Evolutionary conservation across 441 rosid genomes (phyloP).

Genomic region (Corymbia citriodora): DNA sequence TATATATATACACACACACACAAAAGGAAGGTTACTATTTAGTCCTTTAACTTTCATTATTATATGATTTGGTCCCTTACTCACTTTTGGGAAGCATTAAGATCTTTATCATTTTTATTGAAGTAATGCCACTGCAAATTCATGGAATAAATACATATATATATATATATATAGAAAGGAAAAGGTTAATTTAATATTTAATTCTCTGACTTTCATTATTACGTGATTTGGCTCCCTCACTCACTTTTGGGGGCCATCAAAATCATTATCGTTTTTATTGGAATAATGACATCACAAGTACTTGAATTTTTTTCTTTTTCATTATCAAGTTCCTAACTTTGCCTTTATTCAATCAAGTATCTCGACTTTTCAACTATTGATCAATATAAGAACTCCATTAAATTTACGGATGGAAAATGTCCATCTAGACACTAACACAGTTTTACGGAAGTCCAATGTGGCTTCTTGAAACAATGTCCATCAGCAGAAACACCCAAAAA

Average conservation of each 20-base stretch:
- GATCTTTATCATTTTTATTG: neutral
- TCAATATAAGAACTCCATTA: neutral
- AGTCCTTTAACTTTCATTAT: neutral
- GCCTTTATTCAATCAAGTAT: neutral
- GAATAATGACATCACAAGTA: neutral
- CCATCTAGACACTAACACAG: neutral
- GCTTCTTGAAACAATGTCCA: neutral
- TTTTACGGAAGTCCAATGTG: neutral
- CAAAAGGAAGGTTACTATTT: neutral
- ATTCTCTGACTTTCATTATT: neutral
- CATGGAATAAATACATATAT: too few species aligned
- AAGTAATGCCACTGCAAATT: neutral
- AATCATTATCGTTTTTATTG: neutral
- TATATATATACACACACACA: too few species aligned
- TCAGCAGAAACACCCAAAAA: too few species aligned
- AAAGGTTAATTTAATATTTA: neutral
- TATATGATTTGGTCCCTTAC: neutral
- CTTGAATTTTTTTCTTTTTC: neutral
- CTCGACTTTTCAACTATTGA: neutral
- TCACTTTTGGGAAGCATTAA: neutral
- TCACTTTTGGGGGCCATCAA: neutral
- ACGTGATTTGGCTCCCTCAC: neutral
- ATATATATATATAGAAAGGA: neutral
- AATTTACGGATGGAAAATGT: neutral
- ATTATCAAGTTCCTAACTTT: neutral